Base-by-base conservation (phyloP, 139 green algal species). In the Volvox reticuliferus region DNA sequence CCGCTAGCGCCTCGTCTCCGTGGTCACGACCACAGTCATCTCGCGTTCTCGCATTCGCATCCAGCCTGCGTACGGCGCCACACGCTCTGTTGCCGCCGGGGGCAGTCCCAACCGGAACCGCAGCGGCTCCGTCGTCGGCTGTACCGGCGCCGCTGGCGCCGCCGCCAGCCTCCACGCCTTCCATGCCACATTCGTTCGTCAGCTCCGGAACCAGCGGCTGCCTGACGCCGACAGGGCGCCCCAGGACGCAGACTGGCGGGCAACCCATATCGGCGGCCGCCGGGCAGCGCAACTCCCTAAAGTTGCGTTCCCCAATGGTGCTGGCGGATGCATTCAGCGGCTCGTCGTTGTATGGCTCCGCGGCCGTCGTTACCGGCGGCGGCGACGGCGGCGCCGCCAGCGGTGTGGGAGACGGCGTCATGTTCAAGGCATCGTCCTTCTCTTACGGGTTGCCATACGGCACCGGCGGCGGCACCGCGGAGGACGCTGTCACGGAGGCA, bases 31-130 rank as follows among this genome's bases (percentile, higher is more conserved):
- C 75, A 2, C 75, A 50, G 36, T 84, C 78, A 35, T 84, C 78
- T 24, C 78, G 78, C 37, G 78, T 84, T 1, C 37, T 84, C 21
- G 37, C 37, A 37, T 84, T 84, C 36, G 78, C 78, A 37, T 65
- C 78, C 78, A 84, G 78, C 78, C 37, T 84, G 37, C 78, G 78
- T 26, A 84, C 78, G 21, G 78, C 78, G 1, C 78, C 78, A 1
- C 36, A 67, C 1, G 22, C 37, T 12, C 37, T 84, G 78, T 24
- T 35, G 78, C 18, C 78, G 21, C 78, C 78, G 16, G 78, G 36
- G 21, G 37, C 78, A 13, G 5, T 12, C 37, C 16, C 78, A 32
- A 18, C 21, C 1, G 37, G 35, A 1, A 18, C 2, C 17, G 21
- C 36, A 35, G 21, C 36, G 78, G 5, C 36, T 16, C 37, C 19